Evolutionary conservation across 2,329 filamentous ascomycete genomes (phyloP), one percentile per base, ranked within the genome.

Genomic region (Phaeomoniella chlamydospora): DNA sequence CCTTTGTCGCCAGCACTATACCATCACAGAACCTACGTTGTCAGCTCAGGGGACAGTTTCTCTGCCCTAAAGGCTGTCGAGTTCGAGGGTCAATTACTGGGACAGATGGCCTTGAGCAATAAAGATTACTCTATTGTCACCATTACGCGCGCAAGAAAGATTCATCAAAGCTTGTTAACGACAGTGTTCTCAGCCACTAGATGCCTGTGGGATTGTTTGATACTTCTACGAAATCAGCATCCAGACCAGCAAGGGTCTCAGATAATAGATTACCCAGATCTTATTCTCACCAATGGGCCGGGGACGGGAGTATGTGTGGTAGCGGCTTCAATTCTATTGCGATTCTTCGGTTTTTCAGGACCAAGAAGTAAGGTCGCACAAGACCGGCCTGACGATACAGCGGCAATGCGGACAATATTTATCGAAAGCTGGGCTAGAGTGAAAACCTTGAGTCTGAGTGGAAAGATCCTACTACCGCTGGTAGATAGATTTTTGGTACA

Each of bases 341-440:
- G 70, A n/a, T 65, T 73, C 47, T 61, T 68, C 31, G 45, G 37
- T 36, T 35, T 41, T 35, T 36, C 36, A 5, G 38, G 37, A 36
- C 39, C 37, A 14, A 26, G 36, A 29, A 13, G 15, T 18, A n/a
- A n/a, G n/a, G n/a, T n/a, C n/a, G 22, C 9, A 26, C 9, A 6
- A 26, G 22, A 26, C 22, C 22, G 22, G 9, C 33, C 34, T 32
- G 31, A 18, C 13, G 31, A 31, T 18, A 39, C 34, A 57, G 4
- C 29, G 46, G 70, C 69, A 43, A 77, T 88, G 61, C 73, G 75
- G 42, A 77, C 81, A 6, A 65, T 96, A 11, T 98, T 90, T 54
- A 72, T 94, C 17, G 90, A 98, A 64, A 90, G 82, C 14, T 94
- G 87, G 79, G 88, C 90, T 2, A 71, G 90, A 12, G 82, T 93